Evolutionary conservation across 176 grass and related monocot species (phyloP).

Genomic region (Lolium perenne): DNA sequence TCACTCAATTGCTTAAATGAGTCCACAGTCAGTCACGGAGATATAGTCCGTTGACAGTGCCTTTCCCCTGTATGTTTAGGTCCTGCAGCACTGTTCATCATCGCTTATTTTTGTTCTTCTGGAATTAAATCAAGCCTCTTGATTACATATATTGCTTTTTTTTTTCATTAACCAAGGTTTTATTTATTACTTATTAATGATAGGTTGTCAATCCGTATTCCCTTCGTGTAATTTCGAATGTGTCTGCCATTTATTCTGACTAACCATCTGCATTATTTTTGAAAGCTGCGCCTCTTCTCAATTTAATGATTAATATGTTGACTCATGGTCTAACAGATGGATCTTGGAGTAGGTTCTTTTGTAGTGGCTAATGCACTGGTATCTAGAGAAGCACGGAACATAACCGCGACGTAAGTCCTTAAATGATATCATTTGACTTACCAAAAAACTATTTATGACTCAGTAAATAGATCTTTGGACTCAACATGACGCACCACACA

Average conservation of each 20-base stretch:
- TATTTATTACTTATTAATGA: constrained; percentile 17
- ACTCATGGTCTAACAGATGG: constrained; percentile 77
- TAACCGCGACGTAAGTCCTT: constrained; percentile 62
- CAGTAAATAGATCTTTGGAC: background rate
- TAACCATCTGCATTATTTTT: background rate
- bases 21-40: background rate
- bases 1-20: constrained; percentile 34
- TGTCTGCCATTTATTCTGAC: background rate
- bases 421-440: background rate
- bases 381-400: constrained; percentile 79
- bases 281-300: constrained; percentile 20
- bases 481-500: background rate
- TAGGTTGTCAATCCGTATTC: background rate
- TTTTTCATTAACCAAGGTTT: background rate
- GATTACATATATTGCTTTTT: background rate
- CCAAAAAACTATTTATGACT: constrained; percentile 23
- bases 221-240: background rate
- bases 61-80: background rate
- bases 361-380: constrained; percentile 90
- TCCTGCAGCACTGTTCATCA: background rate
- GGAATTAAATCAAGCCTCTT: background rate
- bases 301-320: constrained; percentile 42
- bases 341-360: constrained; percentile 97
- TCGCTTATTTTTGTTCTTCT: background rate
- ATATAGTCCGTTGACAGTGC: constrained; percentile 2